These are phyloP conservation scores for Ophiostoma himal-ulmi DNA, from an alignment of 2,329 filamentous ascomycete species.

Conservation along the genomic window DNA sequence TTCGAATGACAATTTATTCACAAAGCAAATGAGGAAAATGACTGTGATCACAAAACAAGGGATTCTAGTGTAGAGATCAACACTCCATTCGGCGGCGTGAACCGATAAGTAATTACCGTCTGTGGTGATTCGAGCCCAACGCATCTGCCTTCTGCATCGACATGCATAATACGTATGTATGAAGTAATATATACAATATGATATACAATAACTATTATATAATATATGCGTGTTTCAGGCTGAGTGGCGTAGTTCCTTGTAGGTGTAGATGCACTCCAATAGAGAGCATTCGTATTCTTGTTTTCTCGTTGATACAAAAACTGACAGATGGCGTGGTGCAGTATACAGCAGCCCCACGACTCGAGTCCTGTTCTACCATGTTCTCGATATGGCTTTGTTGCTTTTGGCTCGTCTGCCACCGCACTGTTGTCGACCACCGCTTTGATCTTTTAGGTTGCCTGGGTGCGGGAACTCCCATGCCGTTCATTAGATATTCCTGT, in stretches of 20 bases:
- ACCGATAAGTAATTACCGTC: background rate
- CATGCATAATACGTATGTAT: background rate
- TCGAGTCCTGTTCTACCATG: background rate
- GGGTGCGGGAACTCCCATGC: background rate
- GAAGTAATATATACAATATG: background rate
- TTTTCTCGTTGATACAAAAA: background rate
- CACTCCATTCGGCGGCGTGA: background rate
- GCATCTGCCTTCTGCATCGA: background rate
- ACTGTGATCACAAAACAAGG: background rate
- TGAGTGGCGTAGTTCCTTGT: background rate
- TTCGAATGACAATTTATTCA: background rate
- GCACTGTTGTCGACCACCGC: background rate
- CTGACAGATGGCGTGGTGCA: background rate
- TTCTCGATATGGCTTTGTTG: background rate
- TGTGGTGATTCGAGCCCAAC: background rate
- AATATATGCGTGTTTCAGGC: conserved; percentile 11
- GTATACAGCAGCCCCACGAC: background rate
- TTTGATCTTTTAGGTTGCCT: background rate
- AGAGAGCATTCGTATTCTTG: background rate
- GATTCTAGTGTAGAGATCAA: background rate
- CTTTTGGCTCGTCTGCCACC: background rate
- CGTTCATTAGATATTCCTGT: background rate
- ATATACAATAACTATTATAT: background rate
- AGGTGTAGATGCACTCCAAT: background rate
- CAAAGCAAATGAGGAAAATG: background rate